Conservation (phyloP, 495 filamentous ascomycete genomes). For the Aspergillus bridgeri region DNA sequence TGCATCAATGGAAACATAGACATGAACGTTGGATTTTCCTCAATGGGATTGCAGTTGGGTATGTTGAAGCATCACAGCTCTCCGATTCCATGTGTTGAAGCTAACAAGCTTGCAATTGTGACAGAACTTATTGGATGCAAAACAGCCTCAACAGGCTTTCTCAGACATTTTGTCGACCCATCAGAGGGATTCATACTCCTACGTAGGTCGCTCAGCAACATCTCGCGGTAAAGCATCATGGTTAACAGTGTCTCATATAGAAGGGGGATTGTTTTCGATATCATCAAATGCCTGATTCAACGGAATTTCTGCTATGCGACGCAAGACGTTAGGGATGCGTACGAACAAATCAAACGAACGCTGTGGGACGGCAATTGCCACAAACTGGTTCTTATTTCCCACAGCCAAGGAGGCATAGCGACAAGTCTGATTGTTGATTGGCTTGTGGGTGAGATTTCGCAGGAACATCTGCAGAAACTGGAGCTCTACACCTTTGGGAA, state of each 20-base stretch:
- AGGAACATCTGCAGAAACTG: conserved; percentile 61
- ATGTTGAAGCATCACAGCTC: not conserved
- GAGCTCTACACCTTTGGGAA: conserved; percentile 87
- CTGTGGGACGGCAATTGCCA: conserved; percentile 46
- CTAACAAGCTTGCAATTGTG: not conserved
- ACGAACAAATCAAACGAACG: conserved; percentile 27
- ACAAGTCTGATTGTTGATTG: conserved; percentile 72
- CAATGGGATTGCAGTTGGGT: conserved; percentile 39
- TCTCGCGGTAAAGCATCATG: not conserved
- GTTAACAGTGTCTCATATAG: conserved; percentile 8
- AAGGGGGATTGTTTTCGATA: conserved; percentile 65
- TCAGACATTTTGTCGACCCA: conserved; percentile 67
- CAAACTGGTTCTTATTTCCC: conserved; percentile 74
- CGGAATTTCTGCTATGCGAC: conserved; percentile 73
- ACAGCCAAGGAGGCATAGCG: conserved; percentile 82
- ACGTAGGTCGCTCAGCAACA: conserved; percentile 43
- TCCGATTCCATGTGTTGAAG: not conserved
- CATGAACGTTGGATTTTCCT: conserved; percentile 38
- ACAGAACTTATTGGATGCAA: conserved; percentile 50
- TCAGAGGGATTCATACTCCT: conserved; percentile 80
- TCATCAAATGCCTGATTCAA: conserved; percentile 74
- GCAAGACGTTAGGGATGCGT: conserved; percentile 55
- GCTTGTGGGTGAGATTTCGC: conserved; percentile 71
- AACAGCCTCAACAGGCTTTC: conserved; percentile 69
- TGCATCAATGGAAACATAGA: conserved; percentile 20